These are phyloP conservation scores for Nissolia schottii DNA, from an alignment of 306 rosid species.

Conservation along the genomic window DNA sequence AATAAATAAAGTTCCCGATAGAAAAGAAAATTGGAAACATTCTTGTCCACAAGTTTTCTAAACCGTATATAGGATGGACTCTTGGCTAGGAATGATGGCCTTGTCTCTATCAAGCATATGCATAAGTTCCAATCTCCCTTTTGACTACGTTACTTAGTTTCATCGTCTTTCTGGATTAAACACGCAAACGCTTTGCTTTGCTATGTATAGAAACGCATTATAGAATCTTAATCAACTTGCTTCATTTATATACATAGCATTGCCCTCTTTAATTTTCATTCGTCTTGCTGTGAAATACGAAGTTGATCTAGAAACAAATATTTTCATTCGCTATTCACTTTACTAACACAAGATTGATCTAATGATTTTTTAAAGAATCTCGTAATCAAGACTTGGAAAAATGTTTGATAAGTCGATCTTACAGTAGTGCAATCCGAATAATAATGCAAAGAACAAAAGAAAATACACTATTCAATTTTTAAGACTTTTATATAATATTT, in stretches of 20 bases:
- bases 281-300: neutral
- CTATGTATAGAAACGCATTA: neutral
- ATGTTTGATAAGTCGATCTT: no score
- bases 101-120: conserved; percentile 1
- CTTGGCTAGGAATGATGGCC: neutral
- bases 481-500: no score
- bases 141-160: neutral
- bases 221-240: neutral
- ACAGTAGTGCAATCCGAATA: no score
- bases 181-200: neutral
- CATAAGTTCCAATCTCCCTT: neutral
- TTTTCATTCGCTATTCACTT: neutral
- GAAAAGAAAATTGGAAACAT: neutral
- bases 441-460: no score
- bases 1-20: neutral
- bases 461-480: no score
- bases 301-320: neutral
- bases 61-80: neutral
- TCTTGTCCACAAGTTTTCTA: neutral
- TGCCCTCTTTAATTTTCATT: neutral
- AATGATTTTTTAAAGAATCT: no score
- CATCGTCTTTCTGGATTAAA: neutral
- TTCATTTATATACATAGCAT: neutral
- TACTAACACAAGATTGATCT: no score
- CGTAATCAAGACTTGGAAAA: no score